Base-by-base conservation (phyloP, 1,284 basidiomycete genomes). In the Ustilago curta region DNA sequence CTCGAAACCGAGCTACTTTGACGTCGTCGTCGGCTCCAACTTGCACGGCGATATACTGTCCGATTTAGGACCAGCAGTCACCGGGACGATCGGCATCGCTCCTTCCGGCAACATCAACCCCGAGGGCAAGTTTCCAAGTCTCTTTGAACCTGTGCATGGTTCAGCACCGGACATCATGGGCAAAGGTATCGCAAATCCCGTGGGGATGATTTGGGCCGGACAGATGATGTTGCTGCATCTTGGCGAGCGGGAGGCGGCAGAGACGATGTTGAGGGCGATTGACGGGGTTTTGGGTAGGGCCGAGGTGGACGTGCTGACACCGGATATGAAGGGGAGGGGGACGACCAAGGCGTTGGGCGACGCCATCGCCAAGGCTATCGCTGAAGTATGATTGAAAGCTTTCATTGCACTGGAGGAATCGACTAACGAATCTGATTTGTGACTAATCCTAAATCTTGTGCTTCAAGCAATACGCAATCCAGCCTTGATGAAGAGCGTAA, bases 21-120 rank as follows among this genome's bases (percentile, higher is more conserved):
- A 89, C 73, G 88, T 88, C 14, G 88, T 89, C 32, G 88, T 88
- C 14, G 87, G 87, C 6, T 88, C 88, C 19, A 89, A 89, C 68
- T 83, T 89, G 25, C 88, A 89, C 62, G 88, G 88, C 40, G 88
- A 89, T 63, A 89, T 89, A 47, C 84, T 89, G 19, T 89, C 88
- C 37, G 88, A 90, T 71, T 86, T 89, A 23, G 89, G 88, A 2
- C 87, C 88, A 3, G 89, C 89, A 1, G 87, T 88, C 44, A 88
- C 88, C 1, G 89, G 89, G 8, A 88, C 88, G 7, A 90, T 90
- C 70, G 89, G 89, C 8, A 89, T 90, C 43, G 89, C 89, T 7
- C 89, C 89, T 5, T 88, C 88, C 5, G 88, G 87, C 21, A 89
- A 89, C 74, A 84, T 89, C 50, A 88, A 90, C 68, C 89, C 89